Evolutionary conservation across 495 filamentous ascomycete genomes (phyloP).

Genomic region (Hyaloscypha variabilis): DNA sequence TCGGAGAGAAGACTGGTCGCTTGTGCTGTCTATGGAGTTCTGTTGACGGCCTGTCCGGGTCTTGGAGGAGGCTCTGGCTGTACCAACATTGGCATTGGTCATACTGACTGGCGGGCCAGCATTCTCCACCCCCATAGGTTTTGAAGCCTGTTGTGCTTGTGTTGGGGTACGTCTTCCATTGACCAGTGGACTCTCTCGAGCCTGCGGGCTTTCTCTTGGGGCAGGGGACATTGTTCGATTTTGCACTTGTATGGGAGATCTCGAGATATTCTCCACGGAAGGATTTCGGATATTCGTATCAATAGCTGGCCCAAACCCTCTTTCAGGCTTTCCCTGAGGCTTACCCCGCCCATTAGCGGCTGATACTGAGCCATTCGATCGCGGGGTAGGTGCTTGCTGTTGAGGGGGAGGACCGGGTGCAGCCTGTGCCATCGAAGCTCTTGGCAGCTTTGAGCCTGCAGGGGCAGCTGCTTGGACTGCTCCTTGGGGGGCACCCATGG

Average conservation of each 20-base stretch:
- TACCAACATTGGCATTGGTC: constrained; percentile 8
- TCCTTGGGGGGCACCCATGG: constrained; percentile 21
- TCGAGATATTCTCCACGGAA: constrained; percentile 20
- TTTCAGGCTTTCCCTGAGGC: constrained; percentile 34
- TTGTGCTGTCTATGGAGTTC: constrained; percentile 53
- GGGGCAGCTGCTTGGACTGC: neutral
- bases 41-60: constrained; percentile 42
- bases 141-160: constrained; percentile 28
- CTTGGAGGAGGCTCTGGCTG: constrained; percentile 27
- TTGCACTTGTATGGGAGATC: constrained; percentile 16
- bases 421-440: constrained; percentile 69
- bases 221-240: constrained; percentile 28
- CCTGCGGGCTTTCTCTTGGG: constrained; percentile 19
- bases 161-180: constrained; percentile 69
- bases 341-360: constrained; percentile 26
- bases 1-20: constrained; percentile 43
- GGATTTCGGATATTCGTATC: constrained; percentile 43
- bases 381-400: constrained; percentile 81
- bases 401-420: constrained; percentile 85
- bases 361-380: constrained; percentile 47
- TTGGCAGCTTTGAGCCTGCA: constrained; percentile 61
- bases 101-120: constrained; percentile 31
- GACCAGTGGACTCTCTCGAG: constrained; percentile 38
- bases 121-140: constrained; percentile 33
- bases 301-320: constrained; percentile 51